Conservation (phyloP, 306 rosid species). For the Acmispon strigosus region DNA sequence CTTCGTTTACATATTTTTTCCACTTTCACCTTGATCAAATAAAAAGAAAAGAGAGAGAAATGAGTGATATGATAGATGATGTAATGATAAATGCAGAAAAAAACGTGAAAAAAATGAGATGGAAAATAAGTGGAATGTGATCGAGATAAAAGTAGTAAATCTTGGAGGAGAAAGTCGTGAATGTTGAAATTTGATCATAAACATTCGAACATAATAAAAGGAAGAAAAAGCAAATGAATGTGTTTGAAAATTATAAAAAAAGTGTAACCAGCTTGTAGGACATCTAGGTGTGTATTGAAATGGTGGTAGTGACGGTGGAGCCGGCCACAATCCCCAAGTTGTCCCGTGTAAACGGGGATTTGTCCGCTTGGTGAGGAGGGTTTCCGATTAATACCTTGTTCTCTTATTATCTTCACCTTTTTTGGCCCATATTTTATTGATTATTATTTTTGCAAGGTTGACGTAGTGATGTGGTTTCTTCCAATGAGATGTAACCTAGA, state of each 20-base stretch:
- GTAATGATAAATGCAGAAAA: no score
- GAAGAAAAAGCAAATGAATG: not conserved
- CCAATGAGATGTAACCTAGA: slow-evolving; percentile 27
- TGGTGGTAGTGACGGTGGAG: not conserved
- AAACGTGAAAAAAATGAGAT: no score
- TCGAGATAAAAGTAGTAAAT: no score
- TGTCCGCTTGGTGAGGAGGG: slow-evolving; percentile 49
- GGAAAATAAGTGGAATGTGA: no score
- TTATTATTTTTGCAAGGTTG: not conserved
- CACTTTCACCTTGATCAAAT: no score
- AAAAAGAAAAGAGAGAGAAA: no score
- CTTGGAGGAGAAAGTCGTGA: no score
- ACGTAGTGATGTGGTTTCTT: slow-evolving; percentile 32
- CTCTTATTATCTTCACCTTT: not conserved
- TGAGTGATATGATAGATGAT: no score
- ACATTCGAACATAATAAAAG: not conserved
- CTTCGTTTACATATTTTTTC: no score
- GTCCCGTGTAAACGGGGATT: slow-evolving; percentile 43
- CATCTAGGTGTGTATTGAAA: not conserved
- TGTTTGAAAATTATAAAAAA: not conserved
- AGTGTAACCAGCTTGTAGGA: not conserved
- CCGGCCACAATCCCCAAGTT: not conserved
- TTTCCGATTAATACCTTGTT: slow-evolving; percentile 2
- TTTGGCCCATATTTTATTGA: not conserved
- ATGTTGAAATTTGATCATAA: no score